Evolutionary conservation across 1,284 basidiomycete species (phyloP).

Genomic region (Chalciporus piperatoides): DNA sequence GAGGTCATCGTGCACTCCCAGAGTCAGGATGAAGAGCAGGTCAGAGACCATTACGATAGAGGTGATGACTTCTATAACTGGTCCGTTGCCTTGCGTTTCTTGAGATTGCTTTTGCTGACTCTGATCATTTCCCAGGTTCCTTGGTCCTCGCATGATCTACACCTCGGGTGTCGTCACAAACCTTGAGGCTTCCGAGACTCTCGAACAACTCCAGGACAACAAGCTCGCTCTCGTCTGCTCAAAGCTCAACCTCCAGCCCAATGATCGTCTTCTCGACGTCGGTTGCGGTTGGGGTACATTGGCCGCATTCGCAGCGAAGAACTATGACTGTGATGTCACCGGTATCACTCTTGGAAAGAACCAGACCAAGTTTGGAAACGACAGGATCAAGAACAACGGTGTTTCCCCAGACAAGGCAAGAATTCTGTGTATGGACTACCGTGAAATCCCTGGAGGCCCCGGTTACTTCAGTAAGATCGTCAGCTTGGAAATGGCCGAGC

Average conservation of each 20-base stretch:
- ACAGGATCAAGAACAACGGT: slow-evolving; percentile 83
- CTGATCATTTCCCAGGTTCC: slow-evolving; percentile 55
- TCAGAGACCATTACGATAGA: slow-evolving; percentile 96
- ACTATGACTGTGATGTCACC: slow-evolving; percentile 92
- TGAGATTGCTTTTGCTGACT: not conserved
- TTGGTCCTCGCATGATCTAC: slow-evolving; percentile 96
- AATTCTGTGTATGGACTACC: slow-evolving; percentile 93
- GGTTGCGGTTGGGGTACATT: slow-evolving; percentile 99
- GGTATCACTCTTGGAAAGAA: slow-evolving; percentile 93
- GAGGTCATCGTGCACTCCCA: slow-evolving; percentile 92
- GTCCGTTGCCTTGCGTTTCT: slow-evolving; percentile 36
- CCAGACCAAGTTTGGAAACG: slow-evolving; percentile 90
- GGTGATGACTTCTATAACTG: slow-evolving; percentile 94
- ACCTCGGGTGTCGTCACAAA: slow-evolving; percentile 89
- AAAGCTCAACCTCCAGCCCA: slow-evolving; percentile 86
- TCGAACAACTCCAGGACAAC: slow-evolving; percentile 98
- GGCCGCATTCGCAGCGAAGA: slow-evolving; percentile 92
- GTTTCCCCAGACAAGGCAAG: slow-evolving; percentile 76
- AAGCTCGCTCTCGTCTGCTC: slow-evolving; percentile 94
- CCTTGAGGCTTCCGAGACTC: slow-evolving; percentile 73
- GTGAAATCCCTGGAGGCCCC: slow-evolving; percentile 81
- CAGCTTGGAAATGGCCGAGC: slow-evolving; percentile 98
- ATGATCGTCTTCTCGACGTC: slow-evolving; percentile 85
- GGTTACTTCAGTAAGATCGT: slow-evolving; percentile 94
- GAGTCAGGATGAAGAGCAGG: slow-evolving; percentile 92